phyloP scores from a whole-genome alignment of 2,329 filamentous ascomycete genomes.

The Ophiocordyceps robertsii region DNA sequence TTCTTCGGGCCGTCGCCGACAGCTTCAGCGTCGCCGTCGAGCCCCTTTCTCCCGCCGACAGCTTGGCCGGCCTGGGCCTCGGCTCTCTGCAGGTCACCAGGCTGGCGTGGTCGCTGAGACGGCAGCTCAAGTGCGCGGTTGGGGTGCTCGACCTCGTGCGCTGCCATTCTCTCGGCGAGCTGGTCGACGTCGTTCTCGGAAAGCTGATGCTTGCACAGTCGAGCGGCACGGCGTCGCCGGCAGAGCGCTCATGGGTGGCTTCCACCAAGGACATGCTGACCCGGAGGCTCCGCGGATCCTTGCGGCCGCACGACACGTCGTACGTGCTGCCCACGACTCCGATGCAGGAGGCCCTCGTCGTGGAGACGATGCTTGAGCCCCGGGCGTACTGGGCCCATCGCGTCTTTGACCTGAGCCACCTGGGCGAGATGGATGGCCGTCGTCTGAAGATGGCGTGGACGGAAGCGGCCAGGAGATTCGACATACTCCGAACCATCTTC shows the following conservation, averaged over 20 bases:
- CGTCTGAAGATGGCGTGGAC: slow-evolving; percentile 19
- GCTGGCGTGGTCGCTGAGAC: slow-evolving; percentile 9
- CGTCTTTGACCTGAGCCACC: slow-evolving; percentile 16
- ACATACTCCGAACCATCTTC: slow-evolving; percentile 22
- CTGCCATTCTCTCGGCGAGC: slow-evolving; percentile 9
- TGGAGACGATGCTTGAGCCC: slow-evolving; percentile 22
- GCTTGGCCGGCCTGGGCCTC: slow-evolving; percentile 10
- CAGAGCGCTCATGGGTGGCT: slow-evolving; percentile 5
- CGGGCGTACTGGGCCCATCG: slow-evolving; percentile 25
- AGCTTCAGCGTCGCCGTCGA: slow-evolving; percentile 3
- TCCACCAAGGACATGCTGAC: slow-evolving; percentile 3
- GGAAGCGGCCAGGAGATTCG: slow-evolving; percentile 10
- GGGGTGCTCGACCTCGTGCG: slow-evolving; percentile 11
- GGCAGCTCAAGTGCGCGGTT: slow-evolving; percentile 5
- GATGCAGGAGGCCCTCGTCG: slow-evolving; percentile 22
- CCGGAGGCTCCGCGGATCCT: slow-evolving; percentile 4
- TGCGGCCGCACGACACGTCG: slow-evolving; percentile 4
- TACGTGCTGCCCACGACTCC: slow-evolving; percentile 16
- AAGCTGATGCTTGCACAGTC: not conserved
- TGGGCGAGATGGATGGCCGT: slow-evolving; percentile 11
- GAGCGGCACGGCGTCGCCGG: not conserved
- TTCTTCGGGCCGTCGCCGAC: slow-evolving; percentile 5
- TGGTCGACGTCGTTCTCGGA: slow-evolving; percentile 7
- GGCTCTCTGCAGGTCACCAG: slow-evolving; percentile 11
- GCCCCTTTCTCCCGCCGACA: slow-evolving; percentile 7